Evolutionary conservation across 139 green algal species (phyloP).

Genomic region (Protoeuglena noctilucae): DNA sequence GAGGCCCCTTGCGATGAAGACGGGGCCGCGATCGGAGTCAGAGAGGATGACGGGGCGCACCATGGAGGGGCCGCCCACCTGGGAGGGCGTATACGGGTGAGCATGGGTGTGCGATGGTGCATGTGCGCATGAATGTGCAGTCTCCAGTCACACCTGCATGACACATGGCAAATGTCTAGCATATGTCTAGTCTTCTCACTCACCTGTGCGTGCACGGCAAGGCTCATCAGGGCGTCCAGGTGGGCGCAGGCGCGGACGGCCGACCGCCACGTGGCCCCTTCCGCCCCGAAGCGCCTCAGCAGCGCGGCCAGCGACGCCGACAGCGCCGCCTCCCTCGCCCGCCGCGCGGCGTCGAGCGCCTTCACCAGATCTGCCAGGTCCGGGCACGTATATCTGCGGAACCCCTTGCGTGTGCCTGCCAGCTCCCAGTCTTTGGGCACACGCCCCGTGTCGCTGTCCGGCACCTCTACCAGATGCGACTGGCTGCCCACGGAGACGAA

Average conservation of each 20-base stretch:
- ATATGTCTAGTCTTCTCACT: background rate
- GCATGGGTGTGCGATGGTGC: too few species aligned
- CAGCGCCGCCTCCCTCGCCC: conserved; percentile 41
- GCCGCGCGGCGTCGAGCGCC: conserved; percentile 18
- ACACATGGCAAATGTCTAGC: too few species aligned
- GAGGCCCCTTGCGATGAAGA: conserved; percentile 39
- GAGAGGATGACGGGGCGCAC: conserved; percentile 6
- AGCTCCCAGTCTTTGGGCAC: conserved; percentile 32
- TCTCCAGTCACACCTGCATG: too few species aligned
- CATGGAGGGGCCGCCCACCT: conserved; percentile 17
- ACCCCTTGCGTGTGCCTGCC: conserved; percentile 59
- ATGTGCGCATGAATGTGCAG: too few species aligned
- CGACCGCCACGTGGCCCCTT: conserved; percentile 38
- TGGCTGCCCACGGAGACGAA: conserved; percentile 76
- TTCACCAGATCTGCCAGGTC: conserved; percentile 41
- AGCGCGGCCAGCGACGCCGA: conserved; percentile 22
- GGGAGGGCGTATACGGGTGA: too few species aligned
- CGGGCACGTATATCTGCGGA: conserved; percentile 34
- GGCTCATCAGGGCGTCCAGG: conserved; percentile 77
- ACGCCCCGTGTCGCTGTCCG: conserved; percentile 24
- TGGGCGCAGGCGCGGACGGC: conserved; percentile 49
- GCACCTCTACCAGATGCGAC: conserved; percentile 72
- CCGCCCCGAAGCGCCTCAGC: conserved; percentile 35
- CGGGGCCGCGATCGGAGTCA: background rate
- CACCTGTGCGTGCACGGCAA: conserved; percentile 24